These are phyloP conservation scores for Wolfiporia cocos DNA, from an alignment of 1,284 basidiomycete genomes.

Conservation along the genomic window DNA sequence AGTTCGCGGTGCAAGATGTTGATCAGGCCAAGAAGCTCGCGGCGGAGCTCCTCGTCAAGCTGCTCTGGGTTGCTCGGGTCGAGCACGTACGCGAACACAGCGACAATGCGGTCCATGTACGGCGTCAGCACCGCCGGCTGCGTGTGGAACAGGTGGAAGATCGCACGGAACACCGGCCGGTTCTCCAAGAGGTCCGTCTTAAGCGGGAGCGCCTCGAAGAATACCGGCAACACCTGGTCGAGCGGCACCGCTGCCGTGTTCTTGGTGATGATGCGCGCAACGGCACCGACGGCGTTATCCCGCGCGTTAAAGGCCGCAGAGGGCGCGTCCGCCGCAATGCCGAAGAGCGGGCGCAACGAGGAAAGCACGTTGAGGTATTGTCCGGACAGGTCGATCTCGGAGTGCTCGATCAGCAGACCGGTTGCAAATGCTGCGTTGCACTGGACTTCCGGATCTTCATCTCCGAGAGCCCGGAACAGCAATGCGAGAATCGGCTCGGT, in stretches of 20 bases:
- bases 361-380: constrained; percentile 82
- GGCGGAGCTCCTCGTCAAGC: constrained; percentile 71
- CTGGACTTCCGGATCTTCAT: constrained; percentile 87
- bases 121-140: constrained; percentile 69
- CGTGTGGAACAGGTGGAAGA: constrained; percentile 85
- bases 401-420: constrained; percentile 90
- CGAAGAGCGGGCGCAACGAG: constrained; percentile 82
- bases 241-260: constrained; percentile 83
- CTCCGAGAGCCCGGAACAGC: constrained; percentile 79
- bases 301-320: constrained; percentile 76
- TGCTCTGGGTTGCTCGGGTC: constrained; percentile 70
- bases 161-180: constrained; percentile 81
- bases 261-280: constrained; percentile 84
- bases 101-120: constrained; percentile 79
- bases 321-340: constrained; percentile 53
- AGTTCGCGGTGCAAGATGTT: constrained; percentile 69
- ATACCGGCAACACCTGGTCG: constrained; percentile 84
- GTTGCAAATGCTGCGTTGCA: constrained; percentile 96
- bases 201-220: constrained; percentile 81
- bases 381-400: constrained; percentile 74
- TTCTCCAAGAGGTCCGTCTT: constrained; percentile 90
- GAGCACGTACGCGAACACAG: constrained; percentile 82
- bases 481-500: constrained; percentile 83
- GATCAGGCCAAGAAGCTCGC: constrained; percentile 73
- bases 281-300: constrained; percentile 94